Base-by-base conservation (phyloP, 306 rosid species). In the Gastrolobium bilobum region DNA sequence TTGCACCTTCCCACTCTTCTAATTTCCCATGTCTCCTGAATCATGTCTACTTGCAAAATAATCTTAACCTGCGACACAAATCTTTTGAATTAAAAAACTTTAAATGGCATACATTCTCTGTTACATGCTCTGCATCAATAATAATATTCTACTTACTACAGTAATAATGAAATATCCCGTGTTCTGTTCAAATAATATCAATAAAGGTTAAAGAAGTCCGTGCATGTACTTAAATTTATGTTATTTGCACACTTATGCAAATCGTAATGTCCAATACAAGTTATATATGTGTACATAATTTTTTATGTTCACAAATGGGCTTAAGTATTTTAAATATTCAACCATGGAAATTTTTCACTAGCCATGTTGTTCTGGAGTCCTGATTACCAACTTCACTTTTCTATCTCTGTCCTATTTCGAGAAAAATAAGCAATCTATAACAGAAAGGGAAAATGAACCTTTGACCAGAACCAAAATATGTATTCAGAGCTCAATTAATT, bases 21-120 rank as follows among this genome's bases (percentile, higher is more conserved):
- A 47, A 29, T 26, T 67, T 81, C 85, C 67, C 88, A 42, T 63
- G 73, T 56, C 46, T 68, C 38, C 47, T 60, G 29, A 52, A 50
- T 71, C 29, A 30, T 38, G 42, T 57, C 31, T 73, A 4, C 43
- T 30, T 56, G 58, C 68, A 56, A 31, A 30, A 68, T 48, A 30
- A 54, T 80, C 61, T 46, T 56, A 56, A 74, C 40, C 4, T 38
- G 34, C 2, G 10, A 6, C 34, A 31, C 30, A n/a, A 9, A 46
- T 57, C 34, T 57, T 31, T 5, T 46, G 31, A 15, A 57, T 47
- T 31, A 5, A 9, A 20, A 59, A 13, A 3, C 35, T 5, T 20
- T 10, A n/a, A 56, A 57, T 5, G 9, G 26, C 26, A 20, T 20
- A 1, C 68, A 9, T 67, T 47, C 54, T 40, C 39, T 34, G 44